These are phyloP conservation scores for Pestalotiopsis sp. DNA, from an alignment of 2,329 filamentous ascomycete genomes.

Conservation along the genomic window DNA sequence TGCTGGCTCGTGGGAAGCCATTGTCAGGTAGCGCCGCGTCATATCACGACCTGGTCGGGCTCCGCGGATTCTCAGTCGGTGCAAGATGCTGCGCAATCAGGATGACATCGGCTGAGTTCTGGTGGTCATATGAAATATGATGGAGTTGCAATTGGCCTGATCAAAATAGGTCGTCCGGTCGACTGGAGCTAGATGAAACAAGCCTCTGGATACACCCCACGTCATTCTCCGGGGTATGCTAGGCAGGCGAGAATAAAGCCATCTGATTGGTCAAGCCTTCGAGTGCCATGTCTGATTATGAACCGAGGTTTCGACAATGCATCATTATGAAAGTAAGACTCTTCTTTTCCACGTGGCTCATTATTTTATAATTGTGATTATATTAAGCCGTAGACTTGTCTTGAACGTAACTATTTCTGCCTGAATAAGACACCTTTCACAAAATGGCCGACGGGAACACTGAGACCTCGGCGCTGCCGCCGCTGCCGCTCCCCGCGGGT, in stretches of 20 bases:
- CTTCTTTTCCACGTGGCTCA: not conserved
- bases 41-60: not conserved
- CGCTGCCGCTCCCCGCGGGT: conserved; percentile 47
- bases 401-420: not conserved
- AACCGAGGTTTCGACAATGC: not conserved
- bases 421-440: not conserved
- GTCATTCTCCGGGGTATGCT: not conserved
- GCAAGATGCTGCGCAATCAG: not conserved
- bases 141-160: not conserved
- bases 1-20: not conserved
- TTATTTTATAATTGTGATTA: not conserved
- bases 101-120: not conserved
- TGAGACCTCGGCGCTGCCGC: conserved; percentile 14
- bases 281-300: not conserved
- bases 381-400: not conserved
- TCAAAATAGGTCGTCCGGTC: not conserved
- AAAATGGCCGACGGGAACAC: not conserved
- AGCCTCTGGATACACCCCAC: not conserved
- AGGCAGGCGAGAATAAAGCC: not conserved
- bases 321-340: not conserved
- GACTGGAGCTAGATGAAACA: not conserved
- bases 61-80: not conserved
- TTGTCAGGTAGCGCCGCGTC: not conserved
- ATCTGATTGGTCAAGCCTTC: not conserved
- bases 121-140: not conserved